Conservation (phyloP, 805 yeast genomes). For the Pichia manshurica region DNA sequence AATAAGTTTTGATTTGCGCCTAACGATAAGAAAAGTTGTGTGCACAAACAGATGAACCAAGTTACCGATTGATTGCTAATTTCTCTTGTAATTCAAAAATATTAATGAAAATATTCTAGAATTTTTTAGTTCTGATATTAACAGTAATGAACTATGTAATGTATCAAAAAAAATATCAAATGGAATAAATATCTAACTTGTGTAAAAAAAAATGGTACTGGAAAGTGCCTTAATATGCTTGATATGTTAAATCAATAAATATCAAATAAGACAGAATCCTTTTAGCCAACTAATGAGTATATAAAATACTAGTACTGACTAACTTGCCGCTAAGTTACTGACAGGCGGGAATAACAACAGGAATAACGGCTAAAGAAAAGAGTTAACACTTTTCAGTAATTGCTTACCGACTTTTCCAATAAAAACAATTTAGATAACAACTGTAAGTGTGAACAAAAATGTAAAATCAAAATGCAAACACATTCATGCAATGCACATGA, state of each 20-base stretch:
- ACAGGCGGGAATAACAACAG: not conserved
- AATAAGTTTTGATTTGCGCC: too few species aligned
- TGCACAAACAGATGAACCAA: too few species aligned
- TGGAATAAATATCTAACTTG: not conserved
- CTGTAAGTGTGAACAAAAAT: too few species aligned
- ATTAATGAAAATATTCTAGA: constrained; percentile 4
- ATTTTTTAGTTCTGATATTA: not conserved
- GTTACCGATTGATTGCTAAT: not conserved
- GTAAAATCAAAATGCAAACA: too few species aligned
- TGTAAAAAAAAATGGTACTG: not conserved
- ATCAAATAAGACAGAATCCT: constrained; percentile 4
- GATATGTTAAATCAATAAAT: constrained; percentile 15
- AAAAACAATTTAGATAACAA: too few species aligned
- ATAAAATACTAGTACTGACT: too few species aligned
- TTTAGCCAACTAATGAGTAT: too few species aligned
- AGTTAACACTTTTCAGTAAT: not conserved
- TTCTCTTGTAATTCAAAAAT: not conserved
- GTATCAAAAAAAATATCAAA: not conserved
- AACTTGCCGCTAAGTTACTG: too few species aligned
- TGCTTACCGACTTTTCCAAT: not conserved
- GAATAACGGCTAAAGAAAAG: not conserved
- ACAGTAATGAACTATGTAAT: not conserved
- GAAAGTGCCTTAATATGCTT: not conserved
- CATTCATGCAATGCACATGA: too few species aligned
- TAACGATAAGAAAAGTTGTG: too few species aligned